Conservation (phyloP, 345 rosid species). For the Corchorus capsularis region DNA sequence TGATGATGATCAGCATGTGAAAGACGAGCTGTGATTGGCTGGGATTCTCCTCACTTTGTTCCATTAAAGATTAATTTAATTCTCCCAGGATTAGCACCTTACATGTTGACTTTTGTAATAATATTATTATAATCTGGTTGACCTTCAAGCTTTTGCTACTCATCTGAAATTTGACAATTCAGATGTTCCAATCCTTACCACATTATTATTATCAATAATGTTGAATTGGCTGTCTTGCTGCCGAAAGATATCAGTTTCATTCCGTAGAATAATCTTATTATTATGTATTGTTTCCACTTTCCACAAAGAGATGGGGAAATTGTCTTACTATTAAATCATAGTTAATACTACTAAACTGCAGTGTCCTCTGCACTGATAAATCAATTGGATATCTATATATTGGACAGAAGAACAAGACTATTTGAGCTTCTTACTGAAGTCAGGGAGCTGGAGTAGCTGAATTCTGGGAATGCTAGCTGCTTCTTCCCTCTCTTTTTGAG, state of each 20-base stretch:
- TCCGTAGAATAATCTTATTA: background rate
- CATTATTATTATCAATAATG: too few species aligned
- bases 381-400: background rate
- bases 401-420: conserved; percentile 25
- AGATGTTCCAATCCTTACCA: too few species aligned
- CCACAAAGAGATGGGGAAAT: background rate
- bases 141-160: too few species aligned
- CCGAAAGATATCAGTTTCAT: background rate
- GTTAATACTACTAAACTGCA: background rate
- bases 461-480: conserved; percentile 74
- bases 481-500: conserved; percentile 77
- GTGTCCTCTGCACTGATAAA: background rate
- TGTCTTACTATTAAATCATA: background rate
- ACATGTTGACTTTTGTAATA: background rate
- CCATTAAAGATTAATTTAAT: background rate
- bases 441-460: conserved; percentile 69
- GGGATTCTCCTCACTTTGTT: background rate
- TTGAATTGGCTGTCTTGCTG: background rate
- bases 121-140: background rate
- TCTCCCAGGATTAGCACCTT: background rate
- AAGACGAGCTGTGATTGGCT: conserved; percentile 60
- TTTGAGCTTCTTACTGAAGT: conserved; percentile 78
- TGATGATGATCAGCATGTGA: conserved; percentile 25
- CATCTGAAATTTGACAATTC: too few species aligned
- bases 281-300: background rate